phyloP scores from a whole-genome alignment of 2,329 filamentous ascomycete genomes.

The Fusarium marasasianum region DNA sequence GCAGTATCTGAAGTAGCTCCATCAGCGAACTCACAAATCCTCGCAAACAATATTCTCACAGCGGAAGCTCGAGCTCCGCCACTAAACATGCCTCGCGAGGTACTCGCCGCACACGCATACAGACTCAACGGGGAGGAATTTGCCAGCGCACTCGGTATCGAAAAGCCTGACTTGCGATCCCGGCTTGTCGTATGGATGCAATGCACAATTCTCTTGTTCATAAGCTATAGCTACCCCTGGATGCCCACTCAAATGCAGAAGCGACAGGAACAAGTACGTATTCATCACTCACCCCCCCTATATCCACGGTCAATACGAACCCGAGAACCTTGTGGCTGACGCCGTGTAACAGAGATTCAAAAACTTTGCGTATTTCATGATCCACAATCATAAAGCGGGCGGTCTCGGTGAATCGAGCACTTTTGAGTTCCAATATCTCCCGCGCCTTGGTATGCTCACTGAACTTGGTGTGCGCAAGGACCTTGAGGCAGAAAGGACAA shows the following conservation, averaged over 20 bases:
- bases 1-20: slow-evolving; percentile 73
- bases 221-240: slow-evolving; percentile 57
- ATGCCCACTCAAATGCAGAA: slow-evolving; percentile 50
- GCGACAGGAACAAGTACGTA: slow-evolving; percentile 45
- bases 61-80: slow-evolving; percentile 74
- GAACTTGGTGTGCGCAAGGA: slow-evolving; percentile 40
- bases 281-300: not conserved
- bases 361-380: slow-evolving; percentile 54
- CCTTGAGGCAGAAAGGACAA: not conserved
- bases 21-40: slow-evolving; percentile 66
- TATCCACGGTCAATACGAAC: not conserved
- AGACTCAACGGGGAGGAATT: slow-evolving; percentile 76
- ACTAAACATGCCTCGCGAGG: slow-evolving; percentile 70
- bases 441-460: slow-evolving; percentile 53
- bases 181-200: slow-evolving; percentile 69
- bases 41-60: slow-evolving; percentile 80
- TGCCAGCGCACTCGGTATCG: slow-evolving; percentile 66
- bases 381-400: slow-evolving; percentile 68
- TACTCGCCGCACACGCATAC: slow-evolving; percentile 73
- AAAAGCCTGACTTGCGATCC: slow-evolving; percentile 66
- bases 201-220: slow-evolving; percentile 70
- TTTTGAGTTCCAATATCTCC: slow-evolving; percentile 79
- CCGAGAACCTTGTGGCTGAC: slow-evolving; percentile 10
- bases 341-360: slow-evolving; percentile 40
- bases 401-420: slow-evolving; percentile 70